Conservation (phyloP, 2,329 filamentous ascomycete genomes). For the Penicillium olsonii region DNA sequence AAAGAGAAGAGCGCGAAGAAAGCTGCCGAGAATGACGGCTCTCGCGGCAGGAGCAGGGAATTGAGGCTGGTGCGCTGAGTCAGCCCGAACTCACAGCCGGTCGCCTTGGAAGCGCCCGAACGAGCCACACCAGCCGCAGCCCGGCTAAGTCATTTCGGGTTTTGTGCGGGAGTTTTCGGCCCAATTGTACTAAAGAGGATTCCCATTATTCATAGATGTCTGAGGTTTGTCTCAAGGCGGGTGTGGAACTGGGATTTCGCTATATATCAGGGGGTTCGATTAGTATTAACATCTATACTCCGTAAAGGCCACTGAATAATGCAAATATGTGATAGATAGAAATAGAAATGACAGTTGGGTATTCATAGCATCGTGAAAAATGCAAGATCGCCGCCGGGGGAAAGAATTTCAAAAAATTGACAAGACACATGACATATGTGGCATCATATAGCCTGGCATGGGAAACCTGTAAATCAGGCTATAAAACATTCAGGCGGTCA, state of each 20-base stretch:
- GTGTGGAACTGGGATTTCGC: no score
- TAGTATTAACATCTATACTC: not conserved
- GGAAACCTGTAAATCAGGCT: conserved; percentile 4
- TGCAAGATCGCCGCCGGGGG: not conserved
- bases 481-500: conserved; percentile 16
- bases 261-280: not conserved
- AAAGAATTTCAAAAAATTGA: not conserved
- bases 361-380: conserved; percentile 6
- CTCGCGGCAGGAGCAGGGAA: conserved; percentile 5
- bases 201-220: conserved; percentile 12
- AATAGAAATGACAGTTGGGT: conserved; percentile 1
- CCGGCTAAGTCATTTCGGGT: conserved; percentile 24
- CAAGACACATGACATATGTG: conserved; percentile 4
- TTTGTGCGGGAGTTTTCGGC: conserved; percentile 28
- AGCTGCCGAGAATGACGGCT: conserved; percentile 18
- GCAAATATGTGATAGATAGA: not conserved
- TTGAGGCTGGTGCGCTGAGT: conserved; percentile 27
- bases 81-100: conserved; percentile 23
- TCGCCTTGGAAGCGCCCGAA: not conserved
- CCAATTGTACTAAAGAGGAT: conserved; percentile 16
- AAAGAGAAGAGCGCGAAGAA: conserved; percentile 20
- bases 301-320: not conserved
- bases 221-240: not conserved
- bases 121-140: conserved; percentile 8
- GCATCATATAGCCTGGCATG: conserved; percentile 8